Percentiles rank a stretch among this genome's conserved stretches.
These are phyloP conservation scores for Marasmius tenuissimus DNA, from an alignment of 1,284 basidiomycete species.

Conservation along the genomic window DNA sequence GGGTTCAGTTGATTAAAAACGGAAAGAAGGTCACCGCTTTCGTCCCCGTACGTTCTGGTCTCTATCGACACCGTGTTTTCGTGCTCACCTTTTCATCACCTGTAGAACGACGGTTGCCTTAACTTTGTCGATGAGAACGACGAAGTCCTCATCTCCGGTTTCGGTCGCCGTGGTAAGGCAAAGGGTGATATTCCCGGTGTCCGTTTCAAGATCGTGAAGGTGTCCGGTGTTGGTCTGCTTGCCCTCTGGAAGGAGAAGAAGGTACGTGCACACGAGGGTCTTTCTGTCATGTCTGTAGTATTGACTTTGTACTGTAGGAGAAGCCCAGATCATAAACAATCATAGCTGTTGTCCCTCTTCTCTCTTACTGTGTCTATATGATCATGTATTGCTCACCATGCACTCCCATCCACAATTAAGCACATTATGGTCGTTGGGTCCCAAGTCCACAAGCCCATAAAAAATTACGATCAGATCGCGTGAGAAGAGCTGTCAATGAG, in stretches of 20 bases:
- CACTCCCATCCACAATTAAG: constrained; percentile 8
- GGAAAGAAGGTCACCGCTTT: constrained; percentile 99
- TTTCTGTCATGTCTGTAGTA: constrained; percentile 4
- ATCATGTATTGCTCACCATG: constrained; percentile 36
- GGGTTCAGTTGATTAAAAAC: constrained; percentile 99
- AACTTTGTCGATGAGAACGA: constrained; percentile 99
- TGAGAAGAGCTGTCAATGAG: not conserved
- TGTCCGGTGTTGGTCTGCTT: constrained; percentile 97
- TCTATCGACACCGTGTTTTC: not conserved
- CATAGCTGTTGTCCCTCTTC: constrained; percentile 13
- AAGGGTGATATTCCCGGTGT: constrained; percentile 98
- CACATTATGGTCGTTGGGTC: not conserved
- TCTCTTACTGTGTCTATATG: constrained; percentile 31
- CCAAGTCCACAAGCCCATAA: not conserved
- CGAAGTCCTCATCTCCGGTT: constrained; percentile 99
- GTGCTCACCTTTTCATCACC: constrained; percentile 18
- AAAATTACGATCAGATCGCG: not conserved
- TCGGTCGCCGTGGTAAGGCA: constrained; percentile 99
- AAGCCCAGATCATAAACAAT: constrained; percentile 83
- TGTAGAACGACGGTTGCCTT: constrained; percentile 96
- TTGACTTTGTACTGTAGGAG: constrained; percentile 51
- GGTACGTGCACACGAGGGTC: constrained; percentile 44
- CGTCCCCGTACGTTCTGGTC: constrained; percentile 50
- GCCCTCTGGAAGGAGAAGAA: constrained; percentile 99
- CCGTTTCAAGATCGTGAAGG: constrained; percentile 99